Evolutionary conservation across 352 stramenopile genomes (phyloP), one percentile per base, ranked within the genome.

Genomic region (Phytophthora palmivora): DNA sequence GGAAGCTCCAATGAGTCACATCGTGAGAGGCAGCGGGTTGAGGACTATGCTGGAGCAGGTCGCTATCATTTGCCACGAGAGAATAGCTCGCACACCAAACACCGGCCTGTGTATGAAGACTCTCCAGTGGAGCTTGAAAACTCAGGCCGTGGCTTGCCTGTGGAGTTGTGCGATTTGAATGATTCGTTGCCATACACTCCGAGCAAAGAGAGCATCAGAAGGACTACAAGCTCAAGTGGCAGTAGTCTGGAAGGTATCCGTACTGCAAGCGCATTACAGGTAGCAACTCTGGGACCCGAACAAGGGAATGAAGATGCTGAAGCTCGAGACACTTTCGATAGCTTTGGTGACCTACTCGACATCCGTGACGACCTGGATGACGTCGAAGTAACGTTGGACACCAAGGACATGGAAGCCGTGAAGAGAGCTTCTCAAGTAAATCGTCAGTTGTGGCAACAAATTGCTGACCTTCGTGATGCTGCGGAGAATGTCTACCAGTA

Each of bases 401-500:
- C 72, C 0, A 66, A 67, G 30, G 71, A 81, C 32, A 81, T 81
- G 72, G 45, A 68, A 37, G 65, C 67, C 15, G 66, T 81, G 49
- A 75, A 71, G 22, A 57, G 60, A 28, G 49, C 54, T 22, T 72
- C 60, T 32, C 55, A 68, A 38, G 37, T 68, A 18, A 70, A 74
- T 63, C 53, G 49, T 19, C 42, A 80, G 44, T 33, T 86, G 34
- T 86, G 73, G 74, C 53, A 78, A 18, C 76, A 82, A 33, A 84
- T 86, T 42, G 74, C 72, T 9, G 71, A 86, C 18, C 64, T 86
- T 8, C 71, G 76, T 6, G 54, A 71, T 43, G 52, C 62, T 21
- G 76, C 76, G 16, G 76, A 86, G 44, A 80, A 78, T 37, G 63
- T 75, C 6, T 86, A 83, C 48, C 76, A 78, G 59, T 78, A 78